Conservation (phyloP, 148 eudicot genomes). For the Vaccinium vitisidaea region DNA sequence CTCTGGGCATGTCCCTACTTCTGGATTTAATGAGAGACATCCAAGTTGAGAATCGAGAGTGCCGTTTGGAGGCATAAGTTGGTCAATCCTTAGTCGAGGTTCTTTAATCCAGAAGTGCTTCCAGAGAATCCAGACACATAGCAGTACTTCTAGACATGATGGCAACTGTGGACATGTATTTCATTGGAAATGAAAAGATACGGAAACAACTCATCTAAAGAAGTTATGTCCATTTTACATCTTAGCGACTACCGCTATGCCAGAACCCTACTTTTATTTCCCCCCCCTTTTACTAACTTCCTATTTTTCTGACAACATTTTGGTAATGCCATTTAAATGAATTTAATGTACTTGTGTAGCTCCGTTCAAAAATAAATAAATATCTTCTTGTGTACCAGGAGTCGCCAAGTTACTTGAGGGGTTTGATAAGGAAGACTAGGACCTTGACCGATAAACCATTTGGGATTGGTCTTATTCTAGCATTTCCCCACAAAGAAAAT, state of each 20-base stretch:
- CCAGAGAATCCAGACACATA: neutral
- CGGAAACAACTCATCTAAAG: neutral
- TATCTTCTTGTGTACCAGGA: conserved; percentile 47
- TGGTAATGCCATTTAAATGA: neutral
- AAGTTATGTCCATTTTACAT: neutral
- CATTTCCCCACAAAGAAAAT: conserved; percentile 90
- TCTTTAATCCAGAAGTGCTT: neutral
- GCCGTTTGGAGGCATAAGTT: neutral
- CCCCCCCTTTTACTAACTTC: too few species aligned
- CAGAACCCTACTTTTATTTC: neutral
- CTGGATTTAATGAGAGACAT: neutral
- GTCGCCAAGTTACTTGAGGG: conserved; percentile 70
- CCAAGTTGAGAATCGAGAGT: neutral
- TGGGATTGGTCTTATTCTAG: conserved; percentile 80
- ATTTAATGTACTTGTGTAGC: conserved; percentile 1
- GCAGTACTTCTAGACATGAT: neutral
- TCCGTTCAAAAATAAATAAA: too few species aligned
- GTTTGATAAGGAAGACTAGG: conserved; percentile 79
- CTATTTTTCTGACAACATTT: neutral
- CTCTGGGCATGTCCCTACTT: neutral
- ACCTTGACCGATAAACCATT: conserved; percentile 78
- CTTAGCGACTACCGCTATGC: neutral
- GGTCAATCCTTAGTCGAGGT: neutral
- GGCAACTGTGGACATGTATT: neutral
- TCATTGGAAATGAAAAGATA: neutral